Evolutionary conservation across 2,329 filamentous ascomycete species (phyloP).

Genomic region (Tolypocladium nubicola): DNA sequence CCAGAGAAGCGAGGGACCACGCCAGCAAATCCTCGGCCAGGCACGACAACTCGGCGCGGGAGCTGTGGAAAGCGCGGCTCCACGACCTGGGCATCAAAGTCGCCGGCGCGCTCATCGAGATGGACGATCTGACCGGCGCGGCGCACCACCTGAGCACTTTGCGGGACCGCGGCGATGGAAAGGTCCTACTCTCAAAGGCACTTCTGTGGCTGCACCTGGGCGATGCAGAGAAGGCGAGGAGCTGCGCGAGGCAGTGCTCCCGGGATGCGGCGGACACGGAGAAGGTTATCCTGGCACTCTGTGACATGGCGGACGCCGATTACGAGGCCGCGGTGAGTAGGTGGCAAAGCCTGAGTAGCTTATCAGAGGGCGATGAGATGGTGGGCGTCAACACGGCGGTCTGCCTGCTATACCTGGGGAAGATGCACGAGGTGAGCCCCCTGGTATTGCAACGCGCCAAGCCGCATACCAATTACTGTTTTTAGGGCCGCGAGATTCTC

Average conservation of each 20-base stretch:
- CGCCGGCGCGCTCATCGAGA: constrained; percentile 62
- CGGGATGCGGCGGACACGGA: constrained; percentile 23
- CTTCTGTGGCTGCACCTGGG: constrained; percentile 73
- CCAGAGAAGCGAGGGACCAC: constrained; percentile 59
- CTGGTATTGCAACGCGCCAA: not conserved
- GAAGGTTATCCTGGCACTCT: constrained; percentile 53
- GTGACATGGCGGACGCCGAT: constrained; percentile 68
- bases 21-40: constrained; percentile 34
- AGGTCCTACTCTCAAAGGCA: constrained; percentile 39
- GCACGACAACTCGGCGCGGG: constrained; percentile 42
- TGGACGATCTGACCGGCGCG: constrained; percentile 79
- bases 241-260: constrained; percentile 30
- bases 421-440: constrained; percentile 53
- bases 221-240: constrained; percentile 57
- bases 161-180: constrained; percentile 24
- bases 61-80: constrained; percentile 62
- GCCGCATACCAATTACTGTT: constrained; percentile 5
- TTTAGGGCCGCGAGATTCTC: constrained; percentile 54
- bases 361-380: constrained; percentile 48
- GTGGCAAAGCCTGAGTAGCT: constrained; percentile 44
- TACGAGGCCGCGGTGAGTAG: constrained; percentile 52
- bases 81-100: constrained; percentile 63
- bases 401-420: constrained; percentile 71
- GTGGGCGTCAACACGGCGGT: constrained; percentile 75
- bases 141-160: constrained; percentile 60